Evolutionary conservation across 2,329 filamentous ascomycete species (phyloP).

Genomic region (Colletotrichum salicis): DNA sequence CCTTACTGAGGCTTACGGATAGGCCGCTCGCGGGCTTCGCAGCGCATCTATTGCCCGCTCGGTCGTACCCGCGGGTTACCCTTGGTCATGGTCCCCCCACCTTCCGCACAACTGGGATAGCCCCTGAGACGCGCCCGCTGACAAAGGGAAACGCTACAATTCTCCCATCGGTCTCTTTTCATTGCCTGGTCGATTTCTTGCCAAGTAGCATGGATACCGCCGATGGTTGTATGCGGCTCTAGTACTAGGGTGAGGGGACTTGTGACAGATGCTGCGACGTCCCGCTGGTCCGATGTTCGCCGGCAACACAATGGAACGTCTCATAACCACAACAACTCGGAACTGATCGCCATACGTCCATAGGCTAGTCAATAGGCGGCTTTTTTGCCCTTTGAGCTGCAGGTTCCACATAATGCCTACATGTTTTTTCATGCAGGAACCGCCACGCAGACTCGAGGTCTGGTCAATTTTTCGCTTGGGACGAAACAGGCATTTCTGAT

Average conservation of each 20-base stretch:
- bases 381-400: neutral
- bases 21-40: neutral
- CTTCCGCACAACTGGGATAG: slow-evolving; percentile 3
- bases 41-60: slow-evolving; percentile 5
- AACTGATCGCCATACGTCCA: slow-evolving; percentile 4
- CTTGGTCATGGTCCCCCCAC: neutral
- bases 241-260: neutral
- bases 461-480: neutral
- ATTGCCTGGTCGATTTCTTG: neutral
- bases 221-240: slow-evolving; percentile 21
- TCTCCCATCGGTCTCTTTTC: slow-evolving; percentile 11
- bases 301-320: neutral
- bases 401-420: neutral
- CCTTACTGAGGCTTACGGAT: neutral
- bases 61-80: neutral
- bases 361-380: neutral
- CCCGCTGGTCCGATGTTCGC: slow-evolving; percentile 20
- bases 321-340: neutral
- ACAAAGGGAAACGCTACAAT: slow-evolving; percentile 11
- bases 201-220: neutral
- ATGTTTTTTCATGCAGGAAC: neutral
- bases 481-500: neutral
- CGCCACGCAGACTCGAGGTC: neutral
- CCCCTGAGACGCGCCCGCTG: neutral
- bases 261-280: slow-evolving; percentile 32